A percentile compares a stretch with the other conserved stretches of the same genome.
These are phyloP conservation scores for Penicillium sp. DNA, from an alignment of 2,329 filamentous ascomycete genomes.

Conservation along the genomic window DNA sequence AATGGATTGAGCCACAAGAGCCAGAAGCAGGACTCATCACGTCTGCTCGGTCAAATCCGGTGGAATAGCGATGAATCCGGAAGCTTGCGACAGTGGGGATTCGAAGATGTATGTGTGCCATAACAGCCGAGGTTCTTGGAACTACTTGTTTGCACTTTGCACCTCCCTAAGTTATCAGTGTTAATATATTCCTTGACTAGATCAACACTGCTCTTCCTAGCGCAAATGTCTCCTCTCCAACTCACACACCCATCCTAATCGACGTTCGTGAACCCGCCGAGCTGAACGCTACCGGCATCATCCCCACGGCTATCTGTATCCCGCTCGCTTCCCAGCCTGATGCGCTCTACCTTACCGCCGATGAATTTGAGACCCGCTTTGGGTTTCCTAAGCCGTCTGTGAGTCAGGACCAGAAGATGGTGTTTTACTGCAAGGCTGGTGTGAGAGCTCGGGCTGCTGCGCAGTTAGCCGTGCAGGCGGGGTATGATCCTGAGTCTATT, in stretches of 20 bases:
- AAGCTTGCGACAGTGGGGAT: conserved; percentile 31
- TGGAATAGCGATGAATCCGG: conserved; percentile 19
- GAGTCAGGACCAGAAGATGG: conserved; percentile 53
- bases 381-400: conserved; percentile 69
- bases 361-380: conserved; percentile 81
- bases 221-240: conserved; percentile 19
- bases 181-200: conserved; percentile 17
- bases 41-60: conserved; percentile 15
- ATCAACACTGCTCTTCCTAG: conserved; percentile 38
- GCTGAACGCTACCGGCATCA: conserved; percentile 52
- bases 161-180: not conserved
- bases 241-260: conserved; percentile 37
- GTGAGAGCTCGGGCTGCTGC: conserved; percentile 79
- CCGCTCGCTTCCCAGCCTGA: conserved; percentile 77
- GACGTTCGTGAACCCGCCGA: conserved; percentile 52
- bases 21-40: not conserved
- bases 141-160: not conserved
- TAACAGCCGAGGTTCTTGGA: not conserved
- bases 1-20: not conserved
- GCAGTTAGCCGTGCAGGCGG: conserved; percentile 71
- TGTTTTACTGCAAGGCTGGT: conserved; percentile 94
- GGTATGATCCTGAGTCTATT: conserved; percentile 66
- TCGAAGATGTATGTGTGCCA: conserved; percentile 34
- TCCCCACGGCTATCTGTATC: conserved; percentile 80
- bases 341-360: conserved; percentile 70